Evolutionary conservation across 2,329 filamentous ascomycete genomes (phyloP), one percentile per base, ranked within the genome.

Genomic region (Pseudogymnoascus sp.): DNA sequence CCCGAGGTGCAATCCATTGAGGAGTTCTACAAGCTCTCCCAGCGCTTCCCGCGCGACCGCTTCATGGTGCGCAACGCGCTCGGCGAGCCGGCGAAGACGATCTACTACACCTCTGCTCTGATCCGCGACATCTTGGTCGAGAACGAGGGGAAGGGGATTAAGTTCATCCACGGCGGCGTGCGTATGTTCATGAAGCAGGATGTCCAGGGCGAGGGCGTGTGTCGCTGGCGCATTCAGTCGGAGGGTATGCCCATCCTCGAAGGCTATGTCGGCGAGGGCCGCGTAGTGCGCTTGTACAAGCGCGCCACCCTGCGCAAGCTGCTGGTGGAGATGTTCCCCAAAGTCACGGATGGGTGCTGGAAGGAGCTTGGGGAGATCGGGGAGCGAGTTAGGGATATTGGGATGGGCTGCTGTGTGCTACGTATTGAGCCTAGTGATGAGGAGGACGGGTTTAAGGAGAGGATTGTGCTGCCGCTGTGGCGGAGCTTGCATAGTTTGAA

Each of bases 121-220:
- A 89, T 91, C 21, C 89, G 92, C 34, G 89, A 93, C 67, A 95
- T 99, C 62, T 82, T 99, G 3, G 84, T 82, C 3, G 84, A 89
- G 72, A 99, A 99, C 74, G 92, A 97, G 75, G 90, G 91, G 46
- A 88, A 89, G 28, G 92, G 92, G 53, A 88, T 97, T 76, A 96
- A 95, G 75, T 96, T 99, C 73, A 90, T 99, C 60, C 95, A 99
- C 76, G 93, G 89, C 60, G 95, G 95, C 67, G 93, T 99, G 36
- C 96, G 96, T 78, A 97, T 97, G 91, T 99, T 96, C 75, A 95
- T 97, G 81, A 96, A 96, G 80, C 93, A 97, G 75, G 92, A 97
- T 72, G 89, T 91, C 0, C 93, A 96, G 65, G 89, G 88, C 4
- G 87, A 89, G 37, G 89, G 93, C 62, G 89, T 95, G 36, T 96